Evolutionary conservation across 129 eudicot genomes (phyloP).

Genomic region (Oenanthe sinensis): DNA sequence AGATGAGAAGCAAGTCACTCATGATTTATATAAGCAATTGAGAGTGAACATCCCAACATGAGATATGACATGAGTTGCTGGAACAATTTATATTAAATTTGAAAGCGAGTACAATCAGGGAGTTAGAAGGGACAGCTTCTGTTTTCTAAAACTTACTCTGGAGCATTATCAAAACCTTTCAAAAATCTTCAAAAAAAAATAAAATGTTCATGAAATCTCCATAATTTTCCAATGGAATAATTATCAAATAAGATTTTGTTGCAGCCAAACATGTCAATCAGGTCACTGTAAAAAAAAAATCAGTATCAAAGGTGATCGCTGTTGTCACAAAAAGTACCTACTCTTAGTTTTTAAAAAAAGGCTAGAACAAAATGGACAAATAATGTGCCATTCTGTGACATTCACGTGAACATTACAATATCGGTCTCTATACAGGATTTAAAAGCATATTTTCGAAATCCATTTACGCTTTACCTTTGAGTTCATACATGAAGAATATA

Average conservation of each 20-base stretch:
- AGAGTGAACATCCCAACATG: not conserved
- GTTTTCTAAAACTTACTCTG: too few species aligned
- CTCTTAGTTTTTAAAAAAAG: not conserved
- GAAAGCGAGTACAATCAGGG: not conserved
- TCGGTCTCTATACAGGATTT: not conserved
- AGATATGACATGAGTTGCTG: not conserved
- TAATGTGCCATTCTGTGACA: not conserved
- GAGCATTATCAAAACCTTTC: not conserved
- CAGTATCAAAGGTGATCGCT: not conserved
- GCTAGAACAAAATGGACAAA: not conserved
- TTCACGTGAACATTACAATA: not conserved
- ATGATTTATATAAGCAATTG: too few species aligned
- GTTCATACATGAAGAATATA: not conserved
- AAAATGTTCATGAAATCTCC: not conserved
- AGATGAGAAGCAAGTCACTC: too few species aligned
- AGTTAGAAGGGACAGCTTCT: not conserved
- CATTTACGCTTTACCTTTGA: not conserved
- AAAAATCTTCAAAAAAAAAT: too few species aligned
- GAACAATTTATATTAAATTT: too few species aligned
- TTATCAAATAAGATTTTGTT: not conserved
- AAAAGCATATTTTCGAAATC: not conserved
- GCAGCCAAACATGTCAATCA: not conserved
- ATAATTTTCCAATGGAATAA: not conserved
- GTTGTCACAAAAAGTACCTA: not conserved
- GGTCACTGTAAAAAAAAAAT: not conserved